phyloP scores from a whole-genome alignment of 1,139 yeast species.

The Pneumocystis wakefieldiae region DNA sequence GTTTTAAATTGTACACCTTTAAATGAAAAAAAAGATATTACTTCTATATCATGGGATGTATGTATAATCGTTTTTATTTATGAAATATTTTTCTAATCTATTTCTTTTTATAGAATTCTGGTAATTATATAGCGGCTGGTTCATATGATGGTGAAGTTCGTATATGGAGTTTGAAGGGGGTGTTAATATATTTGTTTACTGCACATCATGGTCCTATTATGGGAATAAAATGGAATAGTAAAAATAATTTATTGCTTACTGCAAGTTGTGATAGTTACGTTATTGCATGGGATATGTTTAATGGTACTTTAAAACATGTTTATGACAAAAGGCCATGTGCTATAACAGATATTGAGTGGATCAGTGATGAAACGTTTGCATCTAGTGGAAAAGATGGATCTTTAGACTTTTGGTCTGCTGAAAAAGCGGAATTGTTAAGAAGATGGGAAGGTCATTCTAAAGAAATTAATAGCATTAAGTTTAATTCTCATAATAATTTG shows the following conservation, averaged over 20 bases:
- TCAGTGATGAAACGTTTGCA: constrained; percentile 55
- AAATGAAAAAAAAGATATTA: constrained; percentile 7
- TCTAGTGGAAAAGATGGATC: constrained; percentile 44
- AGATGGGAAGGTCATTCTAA: constrained; percentile 54
- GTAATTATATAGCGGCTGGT: constrained; percentile 5
- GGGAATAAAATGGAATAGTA: constrained; percentile 36
- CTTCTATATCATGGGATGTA: constrained; percentile 7
- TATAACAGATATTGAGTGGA: constrained; percentile 56
- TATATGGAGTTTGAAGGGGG: constrained; percentile 7
- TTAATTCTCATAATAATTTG: constrained; percentile 37
- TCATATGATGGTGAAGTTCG: constrained; percentile 10
- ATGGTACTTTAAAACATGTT: constrained; percentile 36
- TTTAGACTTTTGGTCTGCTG: constrained; percentile 45
- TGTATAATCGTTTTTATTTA: neutral
- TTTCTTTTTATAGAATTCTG: constrained; percentile 7
- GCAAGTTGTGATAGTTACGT: constrained; percentile 30
- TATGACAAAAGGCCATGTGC: constrained; percentile 21
- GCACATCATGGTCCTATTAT: constrained; percentile 42
- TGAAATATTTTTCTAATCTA: neutral
- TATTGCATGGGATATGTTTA: constrained; percentile 40
- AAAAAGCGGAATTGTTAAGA: constrained; percentile 41
- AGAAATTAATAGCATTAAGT: constrained; percentile 42
- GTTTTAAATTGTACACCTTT: neutral
- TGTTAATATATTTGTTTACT: constrained; percentile 41
- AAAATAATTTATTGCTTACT: constrained; percentile 29